These are phyloP conservation scores for Talaromyces atroroseus DNA, from an alignment of 2,329 filamentous ascomycete genomes.

Conservation along the genomic window DNA sequence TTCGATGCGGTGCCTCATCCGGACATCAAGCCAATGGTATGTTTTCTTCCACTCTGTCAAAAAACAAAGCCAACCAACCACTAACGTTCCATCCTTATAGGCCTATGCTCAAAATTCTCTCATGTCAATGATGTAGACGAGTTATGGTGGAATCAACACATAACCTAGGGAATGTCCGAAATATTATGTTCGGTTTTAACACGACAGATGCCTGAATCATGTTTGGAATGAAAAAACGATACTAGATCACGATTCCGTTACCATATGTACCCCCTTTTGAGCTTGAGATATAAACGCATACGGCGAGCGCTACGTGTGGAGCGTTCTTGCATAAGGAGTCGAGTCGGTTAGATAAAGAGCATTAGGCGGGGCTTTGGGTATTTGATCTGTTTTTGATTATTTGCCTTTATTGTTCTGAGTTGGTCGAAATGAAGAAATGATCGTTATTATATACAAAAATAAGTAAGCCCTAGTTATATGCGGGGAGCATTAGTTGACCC, in stretches of 20 bases:
- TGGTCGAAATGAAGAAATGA: background rate
- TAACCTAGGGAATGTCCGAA: slow-evolving; percentile 21
- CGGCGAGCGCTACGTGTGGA: background rate
- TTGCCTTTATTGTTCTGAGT: background rate
- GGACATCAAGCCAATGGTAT: slow-evolving; percentile 82
- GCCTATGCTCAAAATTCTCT: slow-evolving; percentile 81
- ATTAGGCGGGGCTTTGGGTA: slow-evolving; percentile 4
- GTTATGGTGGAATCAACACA: slow-evolving; percentile 10
- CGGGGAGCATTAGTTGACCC: too few relatives aligned
- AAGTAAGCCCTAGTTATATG: background rate
- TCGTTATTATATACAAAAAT: background rate
- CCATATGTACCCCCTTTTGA: slow-evolving; percentile 6
- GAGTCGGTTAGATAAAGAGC: slow-evolving; percentile 11
- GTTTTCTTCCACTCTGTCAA: slow-evolving; percentile 15
- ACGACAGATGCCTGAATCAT: background rate
- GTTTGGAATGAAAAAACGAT: background rate
- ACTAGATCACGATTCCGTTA: background rate
- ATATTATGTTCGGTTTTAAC: slow-evolving; percentile 11
- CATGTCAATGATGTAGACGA: slow-evolving; percentile 68
- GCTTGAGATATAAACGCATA: background rate
- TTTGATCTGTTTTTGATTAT: background rate
- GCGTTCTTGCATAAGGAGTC: slow-evolving; percentile 14
- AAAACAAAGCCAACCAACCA: background rate
- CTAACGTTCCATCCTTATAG: slow-evolving; percentile 36
- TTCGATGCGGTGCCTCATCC: slow-evolving; percentile 97